phyloP scores from a whole-genome alignment of 192 early-diverging fungal genomes.

The Podila verticillata region DNA sequence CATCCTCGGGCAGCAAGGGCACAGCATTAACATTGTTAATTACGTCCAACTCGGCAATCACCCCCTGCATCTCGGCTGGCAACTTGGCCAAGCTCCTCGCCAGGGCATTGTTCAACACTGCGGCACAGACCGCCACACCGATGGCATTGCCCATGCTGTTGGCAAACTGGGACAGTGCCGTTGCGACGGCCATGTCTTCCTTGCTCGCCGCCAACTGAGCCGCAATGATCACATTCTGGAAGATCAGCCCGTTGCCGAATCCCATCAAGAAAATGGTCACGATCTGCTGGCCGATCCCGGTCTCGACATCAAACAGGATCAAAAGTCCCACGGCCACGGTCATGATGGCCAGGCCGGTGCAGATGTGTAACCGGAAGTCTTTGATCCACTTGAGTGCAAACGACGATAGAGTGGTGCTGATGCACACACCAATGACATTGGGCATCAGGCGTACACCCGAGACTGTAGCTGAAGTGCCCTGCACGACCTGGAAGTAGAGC shows the following conservation, averaged over 20 bases:
- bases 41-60: background rate
- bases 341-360: constrained; percentile 70
- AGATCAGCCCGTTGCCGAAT: constrained; percentile 75
- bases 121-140: constrained; percentile 50
- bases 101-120: constrained; percentile 45
- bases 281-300: constrained; percentile 58
- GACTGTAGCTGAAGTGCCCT: constrained; percentile 64
- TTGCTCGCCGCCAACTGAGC: constrained; percentile 69
- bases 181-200: constrained; percentile 70
- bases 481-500: constrained; percentile 83
- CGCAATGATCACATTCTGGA: constrained; percentile 76
- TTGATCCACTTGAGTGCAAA: constrained; percentile 58
- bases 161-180: constrained; percentile 69
- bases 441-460: constrained; percentile 82
- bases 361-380: constrained; percentile 63
- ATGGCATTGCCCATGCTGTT: constrained; percentile 51
- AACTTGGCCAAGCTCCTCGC: constrained; percentile 26
- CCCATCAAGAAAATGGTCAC: constrained; percentile 73
- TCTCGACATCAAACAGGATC: constrained; percentile 63
- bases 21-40: constrained; percentile 47
- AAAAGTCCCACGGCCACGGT: constrained; percentile 70
- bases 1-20: constrained; percentile 20
- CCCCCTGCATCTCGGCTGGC: background rate
- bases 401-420: constrained; percentile 66
- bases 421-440: constrained; percentile 70